Evolutionary conservation across 176 grass and related monocot species (phyloP), one percentile per base, ranked within the genome.

Genomic region (Themeda triandra): DNA sequence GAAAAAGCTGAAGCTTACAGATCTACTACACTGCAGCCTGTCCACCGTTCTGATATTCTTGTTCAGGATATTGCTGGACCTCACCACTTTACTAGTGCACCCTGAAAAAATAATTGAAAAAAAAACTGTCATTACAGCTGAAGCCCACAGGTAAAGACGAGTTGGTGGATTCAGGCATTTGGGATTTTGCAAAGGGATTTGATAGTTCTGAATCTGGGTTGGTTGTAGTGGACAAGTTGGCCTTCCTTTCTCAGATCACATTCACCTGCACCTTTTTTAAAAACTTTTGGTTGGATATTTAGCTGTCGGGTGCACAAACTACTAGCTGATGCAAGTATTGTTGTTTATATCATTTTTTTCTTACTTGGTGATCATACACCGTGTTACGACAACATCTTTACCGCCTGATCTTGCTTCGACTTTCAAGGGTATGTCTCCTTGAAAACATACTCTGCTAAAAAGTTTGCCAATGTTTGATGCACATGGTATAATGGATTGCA

Each of bases 141-240:
- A 74, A 62, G 56, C 56, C 8, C 1, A 1, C 49, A 63, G 49
- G 30, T 74, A 46, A 80, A 68, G 37, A 24, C 45, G 17, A 69
- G 39, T 49, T 33, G 67, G 36, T 87, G 30, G 9, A 15, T 65
- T 64, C 25, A 73, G 25, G 25, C 68, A 87, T 74, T 75, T 75
- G 2, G 37, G 84, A 49, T 83, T 90, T 49, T 83, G 80, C 80
- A 68, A 69, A 79, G 0, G 60, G 84, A 51, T 83, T 83, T 79
- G 6, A 36, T 74, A 53, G 71, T 59, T 81, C 30, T 70, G 62
- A 45, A 66, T 75, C 37, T 60, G 35, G 42, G 70, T 69, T 49
- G 5, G 68, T n/a, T 75, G 18, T n/a, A 24, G 80, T 53, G 68
- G 74, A 35, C 62, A 27, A 80, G 68, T 80, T 83, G 84, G 30